Conservation (phyloP, 768 basidiomycete species). For the Boletus edulis region DNA sequence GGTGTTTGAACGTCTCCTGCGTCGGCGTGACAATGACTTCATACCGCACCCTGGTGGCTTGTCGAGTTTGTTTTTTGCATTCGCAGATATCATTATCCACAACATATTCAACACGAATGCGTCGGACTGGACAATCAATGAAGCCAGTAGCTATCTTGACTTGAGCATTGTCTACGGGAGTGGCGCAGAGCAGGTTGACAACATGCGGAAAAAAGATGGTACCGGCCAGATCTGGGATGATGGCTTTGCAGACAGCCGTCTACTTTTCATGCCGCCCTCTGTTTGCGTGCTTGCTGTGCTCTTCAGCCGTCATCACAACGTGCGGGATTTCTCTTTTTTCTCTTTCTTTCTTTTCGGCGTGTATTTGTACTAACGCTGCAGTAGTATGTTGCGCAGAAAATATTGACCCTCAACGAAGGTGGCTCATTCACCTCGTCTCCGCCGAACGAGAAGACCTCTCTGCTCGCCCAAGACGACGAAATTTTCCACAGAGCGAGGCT, state of each 20-base stretch:
- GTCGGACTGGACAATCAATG: slow-evolving; percentile 52
- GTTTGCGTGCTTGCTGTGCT: slow-evolving; percentile 66
- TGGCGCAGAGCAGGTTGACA: slow-evolving; percentile 43
- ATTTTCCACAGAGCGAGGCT: slow-evolving; percentile 72
- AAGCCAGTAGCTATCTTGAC: slow-evolving; percentile 73
- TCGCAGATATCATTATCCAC: slow-evolving; percentile 77
- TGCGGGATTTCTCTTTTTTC: slow-evolving; percentile 29
- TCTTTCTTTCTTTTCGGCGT: neutral
- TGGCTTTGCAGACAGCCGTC: slow-evolving; percentile 62
- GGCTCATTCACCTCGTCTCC: slow-evolving; percentile 38
- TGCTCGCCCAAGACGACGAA: slow-evolving; percentile 64
- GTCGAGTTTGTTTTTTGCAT: slow-evolving; percentile 73
- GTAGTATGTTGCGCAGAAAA: slow-evolving; percentile 67
- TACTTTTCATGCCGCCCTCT: slow-evolving; percentile 72
- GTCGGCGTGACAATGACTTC: slow-evolving; percentile 37
- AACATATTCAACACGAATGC: slow-evolving; percentile 60
- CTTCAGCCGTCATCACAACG: slow-evolving; percentile 73
- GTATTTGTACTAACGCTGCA: slow-evolving; percentile 5
- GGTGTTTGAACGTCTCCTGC: slow-evolving; percentile 70
- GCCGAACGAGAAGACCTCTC: slow-evolving; percentile 15
- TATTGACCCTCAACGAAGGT: slow-evolving; percentile 67
- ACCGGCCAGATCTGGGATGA: slow-evolving; percentile 67
- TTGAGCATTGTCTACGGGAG: slow-evolving; percentile 72
- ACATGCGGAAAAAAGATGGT: slow-evolving; percentile 61
- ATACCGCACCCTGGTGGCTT: slow-evolving; percentile 64